Base-by-base conservation (phyloP, 805 yeast genomes). In the Starmerella kuoi region DNA sequence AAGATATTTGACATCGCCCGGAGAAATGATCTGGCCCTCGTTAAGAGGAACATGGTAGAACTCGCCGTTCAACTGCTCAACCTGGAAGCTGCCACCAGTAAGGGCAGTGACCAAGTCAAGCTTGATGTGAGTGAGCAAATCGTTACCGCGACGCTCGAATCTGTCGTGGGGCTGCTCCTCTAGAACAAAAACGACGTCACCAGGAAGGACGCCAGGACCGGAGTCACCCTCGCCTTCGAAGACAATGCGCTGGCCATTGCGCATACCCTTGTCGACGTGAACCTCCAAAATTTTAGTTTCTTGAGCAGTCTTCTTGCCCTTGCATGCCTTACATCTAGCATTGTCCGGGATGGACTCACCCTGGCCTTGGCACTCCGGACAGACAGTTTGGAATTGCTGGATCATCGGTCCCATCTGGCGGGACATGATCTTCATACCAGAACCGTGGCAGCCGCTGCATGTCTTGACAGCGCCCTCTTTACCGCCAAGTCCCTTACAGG, bases 341-440 rank as follows among this genome's bases (percentile, higher is more conserved):
- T 80, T 80, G 41, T 87, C 72, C 61, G 80, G 77, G 59, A 86
- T 74, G 51, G 79, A 80, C 63, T 81, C 88, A 62, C 99, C 99
- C 46, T 79, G 71, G 61, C 97, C 98, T 52, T 76, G 67, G 77
- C 99, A 91, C 46, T 66, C 78, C 54, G 82, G 88, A 80, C 99
- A 91, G 41, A 76, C 77, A 35, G 93, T 77, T 69, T 91, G 97
- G 76, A 83, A 83, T 72, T 95, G 82, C 70, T 91, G 99, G 58
- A 91, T 82, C 87, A 91, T 85, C 53, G 95, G 95, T 55, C 99
- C 99, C 95, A 91, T 87, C 67, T 91, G 97, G 70, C 94, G 82
- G 40, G 95, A 84, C 53, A 86, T 80, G 52, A 88, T 79, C 65
- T 76, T 83, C 63, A 79, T 66, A 74, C 99, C 99, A 56, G 74